Base-by-base conservation (phyloP, 116 monocot genomes). In the Zostera marina region DNA sequence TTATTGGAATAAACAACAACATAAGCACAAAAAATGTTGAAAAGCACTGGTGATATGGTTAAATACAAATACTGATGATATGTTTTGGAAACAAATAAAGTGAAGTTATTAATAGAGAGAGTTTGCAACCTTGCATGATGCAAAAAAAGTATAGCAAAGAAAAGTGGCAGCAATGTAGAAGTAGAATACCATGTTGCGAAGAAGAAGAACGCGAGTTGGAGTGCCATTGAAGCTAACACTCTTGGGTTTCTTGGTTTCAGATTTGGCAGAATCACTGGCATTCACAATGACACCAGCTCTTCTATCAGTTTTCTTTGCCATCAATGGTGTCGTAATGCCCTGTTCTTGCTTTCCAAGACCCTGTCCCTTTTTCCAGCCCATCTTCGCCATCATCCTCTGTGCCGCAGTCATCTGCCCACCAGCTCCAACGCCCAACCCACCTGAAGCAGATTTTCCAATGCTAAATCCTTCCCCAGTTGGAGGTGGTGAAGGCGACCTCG, bases 331-430 rank as follows among this genome's bases (percentile, higher is more conserved):
- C 1, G 94, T 94, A 54, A 94, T 94, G 7, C 94, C 94, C 58
- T 94, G 94, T 65, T 94, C 94, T 64, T 73, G 88, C 67, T 82
- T 94, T 1, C 94, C 94, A 63, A 94, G 88, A 8, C 94, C 94
- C 73, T 94, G 94, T 0, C 94, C 94, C 72, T 94, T 77, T 44
- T 94, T 94, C 94, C 94, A 94, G 20, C 94, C 94, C 94, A 94
- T 94, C 77, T 85, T 94, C 11, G 88, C 88, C 94, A 94, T 94
- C 94, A 94, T 94, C 72, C 88, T 74, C 73, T 94, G 93, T 0
- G 93, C 93, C 21, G 93, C 93, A 41, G 93, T 94, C 88, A 94
- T 94, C 70, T 94, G 88, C 32, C 84, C 88, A 10, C 84, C 93
- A 15, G 81, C 87, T 51, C 87, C 87, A 22, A 92, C 70, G 16